Percentiles rank a stretch among this genome's conserved stretches.
These are phyloP conservation scores for Penicillium coprophilum DNA, from an alignment of 495 filamentous ascomycete species.

Conservation along the genomic window DNA sequence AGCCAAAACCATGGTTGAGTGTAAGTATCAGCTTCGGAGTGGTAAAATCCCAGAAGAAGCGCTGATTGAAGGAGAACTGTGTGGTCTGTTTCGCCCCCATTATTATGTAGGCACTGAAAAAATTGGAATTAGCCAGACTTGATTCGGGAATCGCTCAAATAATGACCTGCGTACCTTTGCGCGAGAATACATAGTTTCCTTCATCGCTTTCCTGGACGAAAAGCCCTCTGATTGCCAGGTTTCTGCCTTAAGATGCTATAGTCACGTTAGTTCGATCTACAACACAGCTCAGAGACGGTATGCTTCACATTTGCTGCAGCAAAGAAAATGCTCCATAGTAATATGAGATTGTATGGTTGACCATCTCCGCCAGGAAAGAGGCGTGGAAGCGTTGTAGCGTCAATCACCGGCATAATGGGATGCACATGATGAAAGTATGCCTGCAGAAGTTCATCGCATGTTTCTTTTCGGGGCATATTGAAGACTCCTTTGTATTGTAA, in stretches of 20 bases:
- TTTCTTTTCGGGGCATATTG: constrained; percentile 21
- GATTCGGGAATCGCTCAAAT: neutral
- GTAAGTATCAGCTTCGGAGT: constrained; percentile 39
- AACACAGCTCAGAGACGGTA: neutral
- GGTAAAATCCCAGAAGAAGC: constrained; percentile 42
- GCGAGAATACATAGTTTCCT: constrained; percentile 37
- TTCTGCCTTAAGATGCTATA: constrained; percentile 19
- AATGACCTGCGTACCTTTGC: constrained; percentile 30
- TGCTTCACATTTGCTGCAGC: constrained; percentile 34
- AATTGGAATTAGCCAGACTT: neutral
- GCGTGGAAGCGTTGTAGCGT: constrained; percentile 30
- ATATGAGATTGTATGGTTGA: constrained; percentile 33
- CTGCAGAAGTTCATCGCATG: constrained; percentile 28
- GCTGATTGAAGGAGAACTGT: constrained; percentile 40
- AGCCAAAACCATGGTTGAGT: constrained; percentile 40
- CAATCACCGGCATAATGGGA: constrained; percentile 41
- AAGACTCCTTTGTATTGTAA: constrained; percentile 32
- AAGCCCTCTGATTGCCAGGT: constrained; percentile 34
- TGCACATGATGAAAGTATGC: constrained; percentile 43
- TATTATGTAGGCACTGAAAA: constrained; percentile 37
- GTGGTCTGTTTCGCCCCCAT: constrained; percentile 35
- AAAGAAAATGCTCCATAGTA: constrained; percentile 47
- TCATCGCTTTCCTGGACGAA: constrained; percentile 37
- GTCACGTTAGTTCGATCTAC: constrained; percentile 21
- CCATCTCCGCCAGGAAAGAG: constrained; percentile 24